Conservation (phyloP, 1,139 yeast species). For the Waltiozyma sp. region DNA sequence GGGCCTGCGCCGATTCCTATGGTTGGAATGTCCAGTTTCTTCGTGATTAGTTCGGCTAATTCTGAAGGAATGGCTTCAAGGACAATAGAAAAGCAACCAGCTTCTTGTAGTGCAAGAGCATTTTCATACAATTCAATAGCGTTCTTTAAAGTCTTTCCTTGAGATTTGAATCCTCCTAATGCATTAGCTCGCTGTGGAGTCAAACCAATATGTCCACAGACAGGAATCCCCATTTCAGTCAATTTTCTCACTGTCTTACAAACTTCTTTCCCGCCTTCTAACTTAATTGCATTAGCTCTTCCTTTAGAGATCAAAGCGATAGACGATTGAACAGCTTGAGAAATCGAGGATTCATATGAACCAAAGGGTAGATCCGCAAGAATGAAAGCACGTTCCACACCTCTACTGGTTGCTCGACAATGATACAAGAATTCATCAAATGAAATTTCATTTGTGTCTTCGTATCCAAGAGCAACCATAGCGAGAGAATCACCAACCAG, state of each 20-base stretch:
- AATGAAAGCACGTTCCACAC: conserved; percentile 51
- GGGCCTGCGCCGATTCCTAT: conserved; percentile 97
- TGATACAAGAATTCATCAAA: conserved; percentile 68
- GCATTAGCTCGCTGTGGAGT: conserved; percentile 82
- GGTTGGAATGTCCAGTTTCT: conserved; percentile 56
- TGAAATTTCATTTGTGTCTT: conserved; percentile 62
- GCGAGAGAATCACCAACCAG: conserved; percentile 90
- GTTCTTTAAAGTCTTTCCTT: conserved; percentile 47
- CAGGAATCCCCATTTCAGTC: conserved; percentile 68
- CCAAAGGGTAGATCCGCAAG: conserved; percentile 93
- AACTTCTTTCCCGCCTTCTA: conserved; percentile 74
- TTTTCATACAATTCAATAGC: conserved; percentile 57
- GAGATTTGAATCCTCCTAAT: conserved; percentile 81
- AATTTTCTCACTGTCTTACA: conserved; percentile 38
- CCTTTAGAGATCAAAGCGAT: conserved; percentile 48
- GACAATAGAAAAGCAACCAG: conserved; percentile 71
- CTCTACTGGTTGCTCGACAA: conserved; percentile 66
- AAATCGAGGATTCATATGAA: conserved; percentile 53
- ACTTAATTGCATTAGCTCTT: conserved; percentile 64
- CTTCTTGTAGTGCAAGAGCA: conserved; percentile 57
- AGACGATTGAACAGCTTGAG: conserved; percentile 58
- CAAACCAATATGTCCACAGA: conserved; percentile 85
- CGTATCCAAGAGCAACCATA: conserved; percentile 81
- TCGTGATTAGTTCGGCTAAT: conserved; percentile 58
- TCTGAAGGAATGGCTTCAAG: conserved; percentile 80